Evolutionary conservation across 306 rosid species (phyloP).

Genomic region (Corylus heterophylla): DNA sequence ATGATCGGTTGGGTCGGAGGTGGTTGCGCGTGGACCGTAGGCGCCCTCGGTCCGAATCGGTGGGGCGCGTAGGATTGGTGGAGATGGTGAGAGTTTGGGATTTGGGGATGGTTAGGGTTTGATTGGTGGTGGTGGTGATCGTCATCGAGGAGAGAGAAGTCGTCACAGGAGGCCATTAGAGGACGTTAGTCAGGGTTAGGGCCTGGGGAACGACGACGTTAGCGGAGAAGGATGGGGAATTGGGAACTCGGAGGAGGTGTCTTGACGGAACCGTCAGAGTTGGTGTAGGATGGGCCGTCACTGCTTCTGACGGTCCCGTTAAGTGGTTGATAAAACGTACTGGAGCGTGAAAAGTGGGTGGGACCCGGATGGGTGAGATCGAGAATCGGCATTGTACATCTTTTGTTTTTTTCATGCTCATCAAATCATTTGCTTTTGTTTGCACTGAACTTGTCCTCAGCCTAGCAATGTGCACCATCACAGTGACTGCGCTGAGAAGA

Average conservation of each 20-base stretch:
- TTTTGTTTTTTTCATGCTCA: not conserved
- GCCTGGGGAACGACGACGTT: conserved; percentile 61
- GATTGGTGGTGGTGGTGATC: conserved; percentile 47
- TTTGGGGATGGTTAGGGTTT: conserved; percentile 32
- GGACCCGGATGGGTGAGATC: not conserved
- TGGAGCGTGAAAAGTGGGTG: not conserved
- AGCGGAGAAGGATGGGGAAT: conserved; percentile 38
- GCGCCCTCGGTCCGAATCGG: conserved; percentile 42
- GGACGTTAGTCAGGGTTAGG: conserved; percentile 72
- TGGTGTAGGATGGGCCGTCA: conserved; percentile 46
- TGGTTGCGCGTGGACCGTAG: conserved; percentile 37
- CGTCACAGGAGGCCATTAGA: conserved; percentile 89
- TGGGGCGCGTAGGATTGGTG: conserved; percentile 63
- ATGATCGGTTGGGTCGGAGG: conserved; percentile 7
- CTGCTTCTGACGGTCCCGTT: conserved; percentile 81
- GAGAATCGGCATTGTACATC: not conserved
- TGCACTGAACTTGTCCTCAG: not conserved
- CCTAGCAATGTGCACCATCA: not conserved
- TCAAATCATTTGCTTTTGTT: too few species aligned
- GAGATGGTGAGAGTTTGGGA: conserved; percentile 42
- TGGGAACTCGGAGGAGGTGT: conserved; percentile 30
- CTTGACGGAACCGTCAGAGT: conserved; percentile 75
- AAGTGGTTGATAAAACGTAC: conserved; percentile 35
- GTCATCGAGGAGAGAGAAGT: conserved; percentile 86
- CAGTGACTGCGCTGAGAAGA: too few species aligned